Evolutionary conservation across 768 basidiomycete species (phyloP).

Genomic region (Kwoniella pini): DNA sequence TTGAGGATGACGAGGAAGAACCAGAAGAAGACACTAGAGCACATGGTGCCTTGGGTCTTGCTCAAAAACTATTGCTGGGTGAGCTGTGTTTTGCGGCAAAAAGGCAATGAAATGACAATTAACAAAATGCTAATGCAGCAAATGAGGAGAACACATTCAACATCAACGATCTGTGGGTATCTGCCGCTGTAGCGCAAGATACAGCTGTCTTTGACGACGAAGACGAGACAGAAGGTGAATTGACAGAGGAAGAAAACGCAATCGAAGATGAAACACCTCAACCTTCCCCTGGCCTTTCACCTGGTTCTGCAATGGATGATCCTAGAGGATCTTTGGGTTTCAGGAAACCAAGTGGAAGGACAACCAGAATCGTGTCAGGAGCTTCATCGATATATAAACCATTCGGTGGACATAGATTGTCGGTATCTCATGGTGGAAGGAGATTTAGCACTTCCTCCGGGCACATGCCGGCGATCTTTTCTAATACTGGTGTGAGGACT

Average conservation of each 20-base stretch:
- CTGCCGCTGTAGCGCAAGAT: slow-evolving; percentile 92
- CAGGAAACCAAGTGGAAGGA: slow-evolving; percentile 10
- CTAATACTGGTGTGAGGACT: slow-evolving; percentile 76
- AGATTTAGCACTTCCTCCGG: slow-evolving; percentile 49
- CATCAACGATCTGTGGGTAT: slow-evolving; percentile 96
- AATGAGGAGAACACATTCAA: slow-evolving; percentile 93
- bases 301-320: slow-evolving; percentile 17
- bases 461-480: slow-evolving; percentile 72
- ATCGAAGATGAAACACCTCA: slow-evolving; percentile 37
- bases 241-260: slow-evolving; percentile 50
- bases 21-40: slow-evolving; percentile 52
- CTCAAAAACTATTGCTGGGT: slow-evolving; percentile 76
- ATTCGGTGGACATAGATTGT: slow-evolving; percentile 34
- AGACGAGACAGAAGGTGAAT: slow-evolving; percentile 66
- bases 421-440: slow-evolving; percentile 36
- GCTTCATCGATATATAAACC: slow-evolving; percentile 18
- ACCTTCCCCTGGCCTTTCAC: slow-evolving; percentile 34
- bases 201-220: slow-evolving; percentile 63
- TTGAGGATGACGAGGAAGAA: slow-evolving; percentile 27
- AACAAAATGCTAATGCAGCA: slow-evolving; percentile 56
- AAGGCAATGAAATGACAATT: too few relatives aligned
- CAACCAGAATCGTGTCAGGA: slow-evolving; percentile 23
- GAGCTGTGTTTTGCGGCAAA: slow-evolving; percentile 15
- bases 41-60: slow-evolving; percentile 66
- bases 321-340: neutral